These are phyloP conservation scores for Cladosporium sp. DNA, from an alignment of 2,329 filamentous ascomycete species.

Conservation along the genomic window DNA sequence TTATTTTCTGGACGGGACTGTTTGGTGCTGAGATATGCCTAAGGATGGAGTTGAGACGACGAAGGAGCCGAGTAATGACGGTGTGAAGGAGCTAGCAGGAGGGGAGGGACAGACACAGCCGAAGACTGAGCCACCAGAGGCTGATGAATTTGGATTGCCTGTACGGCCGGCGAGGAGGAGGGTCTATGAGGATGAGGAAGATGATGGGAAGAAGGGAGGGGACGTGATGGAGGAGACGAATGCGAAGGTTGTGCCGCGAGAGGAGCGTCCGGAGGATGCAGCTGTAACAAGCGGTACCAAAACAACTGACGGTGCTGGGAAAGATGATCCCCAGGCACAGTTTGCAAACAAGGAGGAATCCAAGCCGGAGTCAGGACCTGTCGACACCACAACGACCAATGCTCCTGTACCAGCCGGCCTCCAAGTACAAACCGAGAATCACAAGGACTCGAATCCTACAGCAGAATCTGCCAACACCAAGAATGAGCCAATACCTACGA, in stretches of 20 bases:
- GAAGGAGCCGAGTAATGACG: slow-evolving; percentile 5
- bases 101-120: background rate
- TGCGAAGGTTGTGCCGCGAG: background rate
- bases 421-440: background rate
- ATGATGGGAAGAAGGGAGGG: background rate
- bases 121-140: slow-evolving; percentile 16
- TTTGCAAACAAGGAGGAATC: background rate
- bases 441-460: background rate
- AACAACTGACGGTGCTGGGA: background rate
- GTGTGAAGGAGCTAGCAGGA: background rate
- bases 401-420: background rate
- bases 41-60: slow-evolving; percentile 1
- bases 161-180: slow-evolving; percentile 28
- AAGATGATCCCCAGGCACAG: background rate
- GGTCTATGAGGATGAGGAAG: slow-evolving; percentile 23
- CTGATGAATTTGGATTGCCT: slow-evolving; percentile 37
- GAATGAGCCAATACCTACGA: slow-evolving; percentile 1
- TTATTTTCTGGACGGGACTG: background rate
- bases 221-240: background rate
- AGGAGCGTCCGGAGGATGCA: background rate
- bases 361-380: background rate
- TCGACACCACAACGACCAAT: background rate
- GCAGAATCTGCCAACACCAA: background rate
- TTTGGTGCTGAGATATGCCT: slow-evolving; percentile 4
- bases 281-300: background rate